These are phyloP conservation scores for Paxillus ammoniavirescens DNA, from an alignment of 768 basidiomycete genomes.

Conservation along the genomic window DNA sequence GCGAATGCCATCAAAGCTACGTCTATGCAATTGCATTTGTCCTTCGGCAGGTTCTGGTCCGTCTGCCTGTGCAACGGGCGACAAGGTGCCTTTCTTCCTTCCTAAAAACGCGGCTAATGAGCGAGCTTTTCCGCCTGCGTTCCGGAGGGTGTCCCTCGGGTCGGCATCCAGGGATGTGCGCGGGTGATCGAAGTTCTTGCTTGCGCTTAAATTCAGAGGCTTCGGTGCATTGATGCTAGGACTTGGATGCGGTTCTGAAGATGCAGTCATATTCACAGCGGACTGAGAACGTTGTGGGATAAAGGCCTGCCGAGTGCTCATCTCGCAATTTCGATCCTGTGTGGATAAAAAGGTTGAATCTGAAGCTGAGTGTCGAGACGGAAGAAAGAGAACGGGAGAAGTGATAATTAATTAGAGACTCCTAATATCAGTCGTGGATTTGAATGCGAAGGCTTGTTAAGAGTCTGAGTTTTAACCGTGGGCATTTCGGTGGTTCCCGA, in stretches of 20 bases:
- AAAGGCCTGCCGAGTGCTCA: conserved; percentile 29
- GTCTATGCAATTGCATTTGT: conserved; percentile 9
- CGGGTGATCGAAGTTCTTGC: background rate
- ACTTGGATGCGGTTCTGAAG: conserved; percentile 7
- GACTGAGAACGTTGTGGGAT: conserved; percentile 20
- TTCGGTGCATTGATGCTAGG: background rate
- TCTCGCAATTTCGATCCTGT: background rate
- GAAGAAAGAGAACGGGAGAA: no score
- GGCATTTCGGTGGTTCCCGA: no score
- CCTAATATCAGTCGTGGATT: no score
- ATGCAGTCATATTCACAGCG: background rate
- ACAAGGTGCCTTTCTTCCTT: conserved; percentile 11
- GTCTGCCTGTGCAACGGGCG: background rate
- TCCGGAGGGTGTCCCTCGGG: conserved; percentile 2
- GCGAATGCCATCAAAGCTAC: conserved; percentile 24
- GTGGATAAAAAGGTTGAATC: no score
- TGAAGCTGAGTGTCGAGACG: no score
- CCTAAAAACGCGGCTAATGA: conserved; percentile 24
- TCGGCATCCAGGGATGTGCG: background rate
- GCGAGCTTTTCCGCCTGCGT: conserved; percentile 13
- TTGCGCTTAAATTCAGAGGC: background rate
- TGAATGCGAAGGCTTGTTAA: no score
- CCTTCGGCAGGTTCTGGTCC: conserved; percentile 2
- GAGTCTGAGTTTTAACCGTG: no score
- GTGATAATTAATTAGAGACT: no score